Evolutionary conservation across 352 stramenopile species (phyloP).

Genomic region (Pythium pyrilobum): DNA sequence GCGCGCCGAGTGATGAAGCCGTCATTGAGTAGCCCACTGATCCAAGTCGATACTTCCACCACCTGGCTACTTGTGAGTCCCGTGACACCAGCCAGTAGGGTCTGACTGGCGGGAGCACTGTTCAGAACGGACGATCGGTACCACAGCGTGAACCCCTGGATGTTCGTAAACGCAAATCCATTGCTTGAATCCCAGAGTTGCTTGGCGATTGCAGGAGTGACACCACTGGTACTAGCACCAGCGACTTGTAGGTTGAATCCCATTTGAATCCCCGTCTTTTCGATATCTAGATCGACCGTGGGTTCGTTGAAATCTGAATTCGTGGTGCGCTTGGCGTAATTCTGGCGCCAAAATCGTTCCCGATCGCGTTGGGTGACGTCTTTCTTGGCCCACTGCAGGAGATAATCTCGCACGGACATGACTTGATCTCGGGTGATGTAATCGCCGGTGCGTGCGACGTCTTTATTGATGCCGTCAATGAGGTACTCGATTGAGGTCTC

Average conservation of each 20-base stretch:
- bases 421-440: conserved; percentile 56
- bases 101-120: conserved; percentile 11
- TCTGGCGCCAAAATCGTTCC: conserved; percentile 55
- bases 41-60: conserved; percentile 34
- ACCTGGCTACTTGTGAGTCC: conserved; percentile 34
- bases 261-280: conserved; percentile 37
- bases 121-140: conserved; percentile 8
- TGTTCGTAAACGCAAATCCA: conserved; percentile 36
- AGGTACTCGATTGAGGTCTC: conserved; percentile 48
- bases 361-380: conserved; percentile 43
- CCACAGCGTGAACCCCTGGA: conserved; percentile 51
- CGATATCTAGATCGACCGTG: conserved; percentile 52
- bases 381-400: conserved; percentile 47
- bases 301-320: conserved; percentile 45
- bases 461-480: conserved; percentile 55
- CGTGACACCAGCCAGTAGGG: conserved; percentile 15
- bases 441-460: conserved; percentile 39
- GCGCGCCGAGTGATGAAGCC: conserved; percentile 45
- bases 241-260: conserved; percentile 43
- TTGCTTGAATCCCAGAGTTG: conserved; percentile 43
- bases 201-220: conserved; percentile 27
- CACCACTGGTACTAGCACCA: conserved; percentile 19
- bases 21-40: conserved; percentile 30
- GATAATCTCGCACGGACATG: conserved; percentile 50
- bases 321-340: conserved; percentile 32